phyloP scores from a whole-genome alignment of 768 basidiomycete genomes.

The Boletus rubescentipes region DNA sequence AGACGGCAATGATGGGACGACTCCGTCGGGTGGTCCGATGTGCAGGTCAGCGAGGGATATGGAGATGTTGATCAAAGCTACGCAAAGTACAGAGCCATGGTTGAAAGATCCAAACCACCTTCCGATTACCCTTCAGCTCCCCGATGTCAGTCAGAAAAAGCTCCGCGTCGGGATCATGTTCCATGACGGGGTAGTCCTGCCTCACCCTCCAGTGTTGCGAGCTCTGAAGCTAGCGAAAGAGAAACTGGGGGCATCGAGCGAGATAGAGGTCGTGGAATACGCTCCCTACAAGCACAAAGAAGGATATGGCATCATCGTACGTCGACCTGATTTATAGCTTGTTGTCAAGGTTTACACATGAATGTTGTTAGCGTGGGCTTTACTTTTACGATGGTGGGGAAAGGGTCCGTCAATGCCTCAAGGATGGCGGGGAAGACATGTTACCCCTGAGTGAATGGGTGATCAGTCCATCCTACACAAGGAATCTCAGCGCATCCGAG shows the following conservation, averaged over 20 bases:
- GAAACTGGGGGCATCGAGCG: conserved; percentile 34
- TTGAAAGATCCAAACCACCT: conserved; percentile 36
- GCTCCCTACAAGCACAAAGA: conserved; percentile 35
- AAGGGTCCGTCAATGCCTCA: conserved; percentile 20
- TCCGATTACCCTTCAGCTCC: conserved; percentile 28
- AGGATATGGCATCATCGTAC: conserved; percentile 32
- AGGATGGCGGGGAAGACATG: conserved; percentile 35
- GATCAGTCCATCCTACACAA: conserved; percentile 27
- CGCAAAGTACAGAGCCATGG: conserved; percentile 40
- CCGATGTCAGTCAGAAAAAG: conserved; percentile 27
- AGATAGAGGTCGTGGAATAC: conserved; percentile 39
- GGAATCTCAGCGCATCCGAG: conserved; percentile 22
- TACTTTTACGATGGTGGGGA: conserved; percentile 42
- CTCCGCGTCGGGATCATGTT: conserved; percentile 31
- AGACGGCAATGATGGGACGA: conserved; percentile 25
- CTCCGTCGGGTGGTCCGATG: conserved; percentile 23
- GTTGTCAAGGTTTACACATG: not conserved
- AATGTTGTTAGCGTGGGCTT: conserved; percentile 29
- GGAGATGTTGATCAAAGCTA: conserved; percentile 18
- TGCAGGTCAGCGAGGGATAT: conserved; percentile 29
- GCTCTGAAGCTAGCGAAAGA: conserved; percentile 39
- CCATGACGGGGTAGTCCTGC: conserved; percentile 38
- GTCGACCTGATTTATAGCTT: not conserved
- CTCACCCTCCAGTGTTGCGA: conserved; percentile 42
- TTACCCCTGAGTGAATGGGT: conserved; percentile 39